These are phyloP conservation scores for Scleroderma bovista DNA, from an alignment of 768 basidiomycete genomes.

Conservation along the genomic window DNA sequence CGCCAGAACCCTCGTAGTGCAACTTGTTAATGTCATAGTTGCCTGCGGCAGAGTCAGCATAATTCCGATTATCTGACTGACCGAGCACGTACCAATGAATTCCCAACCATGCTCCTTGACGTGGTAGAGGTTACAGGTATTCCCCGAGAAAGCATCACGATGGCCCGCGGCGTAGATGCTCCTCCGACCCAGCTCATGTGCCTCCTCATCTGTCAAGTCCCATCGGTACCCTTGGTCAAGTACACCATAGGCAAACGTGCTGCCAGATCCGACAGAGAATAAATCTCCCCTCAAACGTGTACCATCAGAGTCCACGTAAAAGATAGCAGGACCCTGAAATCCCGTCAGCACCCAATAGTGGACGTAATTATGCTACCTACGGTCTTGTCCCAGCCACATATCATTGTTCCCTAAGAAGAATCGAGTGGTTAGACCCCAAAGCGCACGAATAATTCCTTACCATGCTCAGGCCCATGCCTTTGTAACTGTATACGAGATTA, in stretches of 20 bases:
- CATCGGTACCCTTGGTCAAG: constrained; percentile 92
- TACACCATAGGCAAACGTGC: constrained; percentile 98
- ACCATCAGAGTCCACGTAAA: constrained; percentile 98
- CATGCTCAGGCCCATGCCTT: constrained; percentile 99
- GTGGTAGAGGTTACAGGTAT: constrained; percentile 93
- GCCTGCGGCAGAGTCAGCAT: constrained; percentile 40
- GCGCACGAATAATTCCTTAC: constrained; percentile 38
- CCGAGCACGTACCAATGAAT: constrained; percentile 75
- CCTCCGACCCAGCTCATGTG: constrained; percentile 87
- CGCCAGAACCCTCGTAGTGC: constrained; percentile 85
- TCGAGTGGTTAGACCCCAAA: constrained; percentile 2
- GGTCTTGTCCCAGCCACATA: constrained; percentile 99
- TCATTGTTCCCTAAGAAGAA: constrained; percentile 85
- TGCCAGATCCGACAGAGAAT: constrained; percentile 98
- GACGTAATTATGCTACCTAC: constrained; percentile 37
- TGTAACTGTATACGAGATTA: constrained; percentile 96
- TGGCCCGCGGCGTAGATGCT: constrained; percentile 97
- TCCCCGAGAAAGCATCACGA: constrained; percentile 93
- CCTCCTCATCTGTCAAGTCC: constrained; percentile 90
- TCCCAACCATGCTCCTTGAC: constrained; percentile 94
- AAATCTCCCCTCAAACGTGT: constrained; percentile 92
- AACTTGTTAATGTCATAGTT: constrained; percentile 89
- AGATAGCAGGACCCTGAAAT: constrained; percentile 79
- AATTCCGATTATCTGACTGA: constrained; percentile 1
- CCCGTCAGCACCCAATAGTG: constrained; percentile 7